Conservation (phyloP, 805 yeast species). For the Wickerhamiella musiphila region DNA sequence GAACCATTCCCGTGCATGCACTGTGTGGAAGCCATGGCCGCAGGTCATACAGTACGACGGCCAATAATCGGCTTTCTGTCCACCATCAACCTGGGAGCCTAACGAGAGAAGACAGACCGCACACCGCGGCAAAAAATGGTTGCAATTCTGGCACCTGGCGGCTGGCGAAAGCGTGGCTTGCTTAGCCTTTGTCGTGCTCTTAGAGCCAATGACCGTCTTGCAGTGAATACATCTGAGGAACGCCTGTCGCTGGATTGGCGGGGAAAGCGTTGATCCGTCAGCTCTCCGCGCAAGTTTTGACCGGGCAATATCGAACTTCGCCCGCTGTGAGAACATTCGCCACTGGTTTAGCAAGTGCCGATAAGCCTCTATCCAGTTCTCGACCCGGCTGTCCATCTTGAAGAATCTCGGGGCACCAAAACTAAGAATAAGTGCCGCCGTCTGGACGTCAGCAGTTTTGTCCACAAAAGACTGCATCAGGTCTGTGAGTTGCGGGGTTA, state of each 20-base stretch:
- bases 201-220: slow-evolving; percentile 30
- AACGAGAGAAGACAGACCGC: slow-evolving; percentile 71
- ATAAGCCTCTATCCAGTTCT: slow-evolving; percentile 61
- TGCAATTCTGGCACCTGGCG: slow-evolving; percentile 61
- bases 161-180: neutral
- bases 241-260: slow-evolving; percentile 52
- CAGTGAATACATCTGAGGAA: slow-evolving; percentile 70
- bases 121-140: slow-evolving; percentile 74
- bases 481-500: slow-evolving; percentile 69
- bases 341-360: slow-evolving; percentile 57
- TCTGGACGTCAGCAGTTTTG: slow-evolving; percentile 78
- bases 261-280: slow-evolving; percentile 30
- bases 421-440: slow-evolving; percentile 66
- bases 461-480: slow-evolving; percentile 75
- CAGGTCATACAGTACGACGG: slow-evolving; percentile 82
- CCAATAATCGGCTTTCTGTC: slow-evolving; percentile 36
- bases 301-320: slow-evolving; percentile 69
- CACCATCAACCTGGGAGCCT: slow-evolving; percentile 29
- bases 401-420: slow-evolving; percentile 77
- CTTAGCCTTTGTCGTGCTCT: slow-evolving; percentile 4
- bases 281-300: slow-evolving; percentile 41
- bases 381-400: slow-evolving; percentile 43
- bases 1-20: slow-evolving; percentile 95
- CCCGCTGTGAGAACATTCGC: slow-evolving; percentile 61
- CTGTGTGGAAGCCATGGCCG: slow-evolving; percentile 88